A percentile compares a stretch with the other conserved stretches of the same genome.
Evolutionary conservation across 306 rosid species (phyloP).

Genomic region (Spatholobus suberectus): DNA sequence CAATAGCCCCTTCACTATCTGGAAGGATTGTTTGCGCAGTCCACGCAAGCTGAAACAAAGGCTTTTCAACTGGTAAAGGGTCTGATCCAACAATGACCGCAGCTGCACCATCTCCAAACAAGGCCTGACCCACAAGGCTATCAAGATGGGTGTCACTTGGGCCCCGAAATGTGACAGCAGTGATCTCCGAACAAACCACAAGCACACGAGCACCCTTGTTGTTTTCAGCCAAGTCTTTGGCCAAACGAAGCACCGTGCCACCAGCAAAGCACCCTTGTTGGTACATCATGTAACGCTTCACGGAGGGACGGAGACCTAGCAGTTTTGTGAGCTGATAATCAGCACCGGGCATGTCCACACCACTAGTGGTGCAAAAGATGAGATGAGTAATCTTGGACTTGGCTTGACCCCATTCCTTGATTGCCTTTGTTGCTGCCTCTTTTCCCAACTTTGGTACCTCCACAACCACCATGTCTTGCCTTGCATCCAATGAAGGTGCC

Average conservation of each 20-base stretch:
- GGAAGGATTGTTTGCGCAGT: slow-evolving; percentile 45
- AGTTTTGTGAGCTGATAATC: slow-evolving; percentile 45
- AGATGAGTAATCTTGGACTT: slow-evolving; percentile 45
- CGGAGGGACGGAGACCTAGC: slow-evolving; percentile 23
- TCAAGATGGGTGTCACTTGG: slow-evolving; percentile 44
- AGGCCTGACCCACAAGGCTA: slow-evolving; percentile 44
- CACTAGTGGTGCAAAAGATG: slow-evolving; percentile 41
- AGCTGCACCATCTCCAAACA: slow-evolving; percentile 47
- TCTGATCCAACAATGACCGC: slow-evolving; percentile 47
- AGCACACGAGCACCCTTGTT: slow-evolving; percentile 41
- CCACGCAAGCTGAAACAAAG: slow-evolving; percentile 39
- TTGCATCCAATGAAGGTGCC: slow-evolving; percentile 48
- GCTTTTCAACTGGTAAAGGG: slow-evolving; percentile 35
- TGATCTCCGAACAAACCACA: slow-evolving; percentile 43
- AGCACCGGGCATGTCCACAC: slow-evolving; percentile 47
- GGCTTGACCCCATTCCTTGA: slow-evolving; percentile 46
- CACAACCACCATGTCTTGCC: slow-evolving; percentile 46
- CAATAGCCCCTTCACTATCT: slow-evolving; percentile 41
- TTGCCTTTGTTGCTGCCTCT: slow-evolving; percentile 47
- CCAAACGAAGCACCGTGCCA: slow-evolving; percentile 41
- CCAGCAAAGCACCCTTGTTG: slow-evolving; percentile 44
- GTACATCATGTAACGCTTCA: slow-evolving; percentile 50
- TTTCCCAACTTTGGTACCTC: slow-evolving; percentile 48
- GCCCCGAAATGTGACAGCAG: slow-evolving; percentile 36
- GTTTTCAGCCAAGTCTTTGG: slow-evolving; percentile 42